Evolutionary conservation across 2,329 filamentous ascomycete genomes (phyloP), one percentile per base, ranked within the genome.

Genomic region (Aureobasidium mangrovei): DNA sequence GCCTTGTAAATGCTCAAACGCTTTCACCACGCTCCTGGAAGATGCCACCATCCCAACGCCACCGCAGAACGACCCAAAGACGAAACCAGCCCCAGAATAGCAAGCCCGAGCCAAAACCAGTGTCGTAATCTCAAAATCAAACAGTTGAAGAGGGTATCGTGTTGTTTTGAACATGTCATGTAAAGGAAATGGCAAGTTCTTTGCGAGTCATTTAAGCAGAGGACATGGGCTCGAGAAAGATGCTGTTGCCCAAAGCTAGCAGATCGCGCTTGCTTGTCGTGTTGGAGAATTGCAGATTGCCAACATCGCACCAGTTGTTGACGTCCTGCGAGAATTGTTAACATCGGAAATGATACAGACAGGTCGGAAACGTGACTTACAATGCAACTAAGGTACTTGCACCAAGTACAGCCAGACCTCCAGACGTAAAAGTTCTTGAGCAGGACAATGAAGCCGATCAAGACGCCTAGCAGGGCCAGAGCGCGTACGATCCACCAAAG

Each of bases 351-450:
- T 4, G 10, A 10, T 31, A n/a, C 3, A 28, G 32, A 7, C 26
- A 35, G 49, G 29, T 8, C 40, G 28, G 3, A 27, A 9, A 5
- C 33, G 4, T 28, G 12, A 84, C 88, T 81, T 75, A 93, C 88
- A 72, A 98, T 72, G 67, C 93, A 98, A 68, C 86, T 94, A 62
- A 98, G 72, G 65, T 95, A 93, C 74, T 94, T 93, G 77, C 93
- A 98, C 93, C 93, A 98, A 8, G 72, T 76, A 69, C 93, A 98
- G 31, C 79, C 83, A 46, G 82, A 82, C 56, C 80, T 79, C 68
- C 85, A 84, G 59, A 80, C 80, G 72, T 97, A 97, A 68, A 98
- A 98, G 72, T 96, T 93, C 67, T 90, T 83, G 57, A 97, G 70
- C 52, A 98, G 75, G 42, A 96, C 73, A 58, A 95, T 86, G 67